Conservation (phyloP, 805 yeast species). For the Hanseniaspora vineae region DNA sequence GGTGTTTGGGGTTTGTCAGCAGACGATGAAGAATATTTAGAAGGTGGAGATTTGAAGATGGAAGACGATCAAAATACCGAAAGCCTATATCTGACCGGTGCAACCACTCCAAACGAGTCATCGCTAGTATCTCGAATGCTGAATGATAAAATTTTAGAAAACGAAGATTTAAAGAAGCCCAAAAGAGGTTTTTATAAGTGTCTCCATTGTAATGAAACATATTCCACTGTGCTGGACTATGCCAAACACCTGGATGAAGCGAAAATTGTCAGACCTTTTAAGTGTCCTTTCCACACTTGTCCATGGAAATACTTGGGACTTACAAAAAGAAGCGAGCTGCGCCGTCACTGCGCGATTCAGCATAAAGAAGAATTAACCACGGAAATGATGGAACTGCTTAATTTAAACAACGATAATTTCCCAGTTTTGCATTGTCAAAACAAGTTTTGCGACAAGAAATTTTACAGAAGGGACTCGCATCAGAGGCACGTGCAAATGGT, state of each 20-base stretch:
- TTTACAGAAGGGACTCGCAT: slow-evolving; percentile 41
- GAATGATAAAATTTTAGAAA: slow-evolving; percentile 17
- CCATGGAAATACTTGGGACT: slow-evolving; percentile 38
- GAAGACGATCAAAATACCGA: neutral
- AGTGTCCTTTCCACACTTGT: slow-evolving; percentile 34
- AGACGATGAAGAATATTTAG: neutral
- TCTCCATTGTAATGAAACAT: slow-evolving; percentile 32
- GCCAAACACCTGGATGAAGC: slow-evolving; percentile 33
- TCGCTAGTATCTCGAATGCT: slow-evolving; percentile 7
- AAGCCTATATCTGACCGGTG: neutral
- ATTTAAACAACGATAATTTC: slow-evolving; percentile 18
- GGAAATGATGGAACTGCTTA: slow-evolving; percentile 16
- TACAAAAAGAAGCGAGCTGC: slow-evolving; percentile 35
- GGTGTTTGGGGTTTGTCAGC: neutral
- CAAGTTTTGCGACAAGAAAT: slow-evolving; percentile 32
- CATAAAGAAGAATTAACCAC: slow-evolving; percentile 25
- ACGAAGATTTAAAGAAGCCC: slow-evolving; percentile 19
- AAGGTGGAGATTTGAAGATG: neutral
- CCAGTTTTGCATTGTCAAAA: slow-evolving; percentile 22
- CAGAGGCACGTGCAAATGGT: slow-evolving; percentile 40
- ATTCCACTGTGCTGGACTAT: slow-evolving; percentile 26
- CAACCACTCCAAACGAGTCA: too few relatives aligned
- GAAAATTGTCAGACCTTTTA: slow-evolving; percentile 27
- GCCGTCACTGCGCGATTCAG: slow-evolving; percentile 37
- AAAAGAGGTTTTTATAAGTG: slow-evolving; percentile 35